phyloP scores from a whole-genome alignment of 163 green algal species.

The Volvox carteri region DNA sequence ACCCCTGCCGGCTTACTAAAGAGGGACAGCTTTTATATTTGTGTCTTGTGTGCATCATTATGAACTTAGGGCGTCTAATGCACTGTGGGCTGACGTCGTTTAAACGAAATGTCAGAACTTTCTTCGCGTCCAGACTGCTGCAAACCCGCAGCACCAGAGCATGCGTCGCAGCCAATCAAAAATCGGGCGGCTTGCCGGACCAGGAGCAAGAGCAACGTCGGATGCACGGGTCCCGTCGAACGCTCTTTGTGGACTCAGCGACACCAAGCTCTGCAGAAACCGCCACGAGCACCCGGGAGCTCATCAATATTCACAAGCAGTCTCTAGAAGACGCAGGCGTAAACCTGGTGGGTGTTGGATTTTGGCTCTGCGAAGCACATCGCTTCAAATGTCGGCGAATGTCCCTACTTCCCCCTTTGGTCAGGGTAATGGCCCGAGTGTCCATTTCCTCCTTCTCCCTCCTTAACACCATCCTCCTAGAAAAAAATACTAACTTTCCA shows the following conservation, averaged over 20 bases:
- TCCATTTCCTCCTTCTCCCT: too few relatives aligned
- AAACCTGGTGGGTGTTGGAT: not conserved
- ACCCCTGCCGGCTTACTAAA: too few relatives aligned
- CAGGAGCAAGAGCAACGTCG: not conserved
- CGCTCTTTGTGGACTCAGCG: conserved; percentile 14
- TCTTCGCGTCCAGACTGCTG: not conserved
- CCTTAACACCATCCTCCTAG: too few relatives aligned
- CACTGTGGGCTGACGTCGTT: not conserved
- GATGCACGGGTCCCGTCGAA: not conserved
- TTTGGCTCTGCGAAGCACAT: too few relatives aligned
- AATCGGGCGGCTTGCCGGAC: not conserved
- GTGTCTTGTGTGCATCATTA: too few relatives aligned
- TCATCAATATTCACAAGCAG: conserved; percentile 12
- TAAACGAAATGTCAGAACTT: not conserved
- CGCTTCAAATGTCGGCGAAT: too few relatives aligned
- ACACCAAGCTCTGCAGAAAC: not conserved
- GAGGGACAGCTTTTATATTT: too few relatives aligned
- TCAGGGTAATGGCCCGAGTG: too few relatives aligned
- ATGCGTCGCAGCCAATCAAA: not conserved
- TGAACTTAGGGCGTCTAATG: not conserved
- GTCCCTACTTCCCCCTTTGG: too few relatives aligned
- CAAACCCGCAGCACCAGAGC: not conserved
- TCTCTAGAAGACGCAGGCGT: conserved; percentile 15
- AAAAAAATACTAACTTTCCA: too few relatives aligned
- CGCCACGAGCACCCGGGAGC: not conserved